Conservation (phyloP, 2,329 filamentous ascomycete genomes). For the Penicillium carneum region DNA sequence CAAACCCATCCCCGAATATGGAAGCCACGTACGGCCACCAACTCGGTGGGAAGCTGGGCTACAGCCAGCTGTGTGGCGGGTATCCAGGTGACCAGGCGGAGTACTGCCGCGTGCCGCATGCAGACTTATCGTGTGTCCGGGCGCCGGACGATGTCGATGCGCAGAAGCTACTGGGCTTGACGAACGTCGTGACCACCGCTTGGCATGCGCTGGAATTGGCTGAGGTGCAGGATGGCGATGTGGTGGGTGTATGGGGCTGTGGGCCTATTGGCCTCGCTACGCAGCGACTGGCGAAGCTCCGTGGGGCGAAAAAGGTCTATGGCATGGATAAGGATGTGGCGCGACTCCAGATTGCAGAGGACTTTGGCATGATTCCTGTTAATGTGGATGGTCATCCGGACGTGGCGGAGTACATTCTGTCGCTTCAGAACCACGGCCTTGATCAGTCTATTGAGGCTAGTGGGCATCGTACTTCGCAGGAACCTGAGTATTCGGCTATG, state of each 20-base stretch:
- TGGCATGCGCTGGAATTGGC: constrained; percentile 46
- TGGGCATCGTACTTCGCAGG: constrained; percentile 38
- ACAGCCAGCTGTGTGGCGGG: constrained; percentile 43
- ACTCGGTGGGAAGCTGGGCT: constrained; percentile 45
- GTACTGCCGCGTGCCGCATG: constrained; percentile 47
- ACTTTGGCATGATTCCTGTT: constrained; percentile 41
- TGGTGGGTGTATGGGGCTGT: constrained; percentile 46
- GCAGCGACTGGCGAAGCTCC: constrained; percentile 39
- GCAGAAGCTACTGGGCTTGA: constrained; percentile 42
- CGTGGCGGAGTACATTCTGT: constrained; percentile 42
- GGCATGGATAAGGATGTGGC: constrained; percentile 44
- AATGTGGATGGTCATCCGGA: constrained; percentile 36
- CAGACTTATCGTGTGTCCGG: constrained; percentile 42
- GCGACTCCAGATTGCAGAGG: constrained; percentile 40
- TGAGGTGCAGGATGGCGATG: constrained; percentile 41
- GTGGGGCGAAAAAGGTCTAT: constrained; percentile 44
- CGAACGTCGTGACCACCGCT: constrained; percentile 44
- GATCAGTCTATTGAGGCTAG: constrained; percentile 44
- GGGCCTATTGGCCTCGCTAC: constrained; percentile 43
- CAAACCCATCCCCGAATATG: constrained; percentile 41
- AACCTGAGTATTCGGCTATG: constrained; percentile 33
- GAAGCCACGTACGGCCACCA: constrained; percentile 41
- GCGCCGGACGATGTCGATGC: constrained; percentile 37
- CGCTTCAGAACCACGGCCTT: constrained; percentile 40
- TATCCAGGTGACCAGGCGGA: constrained; percentile 49